Base-by-base conservation (phyloP, 352 stramenopile species). In the Phytopythium ostracodes region DNA sequence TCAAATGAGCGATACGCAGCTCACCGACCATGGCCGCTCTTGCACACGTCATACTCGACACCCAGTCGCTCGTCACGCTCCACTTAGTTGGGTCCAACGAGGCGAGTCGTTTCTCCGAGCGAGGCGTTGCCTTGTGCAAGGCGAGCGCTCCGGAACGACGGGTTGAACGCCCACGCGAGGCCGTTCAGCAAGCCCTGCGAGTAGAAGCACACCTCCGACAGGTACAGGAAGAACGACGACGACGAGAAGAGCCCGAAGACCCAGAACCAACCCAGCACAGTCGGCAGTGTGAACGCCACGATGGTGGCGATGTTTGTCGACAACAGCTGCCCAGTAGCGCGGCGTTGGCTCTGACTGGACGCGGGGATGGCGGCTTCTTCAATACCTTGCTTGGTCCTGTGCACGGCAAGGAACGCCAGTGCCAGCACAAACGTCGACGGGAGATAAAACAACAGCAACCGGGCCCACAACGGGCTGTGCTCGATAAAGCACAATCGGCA, bases 201-300 rank as follows among this genome's bases (percentile, higher is more conserved):
- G 56, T 89, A 87, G 62, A 89, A 87, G 43, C 74, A 87, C 31
- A 84, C 17, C 62, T 89, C 80, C 33, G 75, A 83, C 53, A 85
- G 17, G 55, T 89, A 89, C 18, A 88, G 63, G 38, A 67, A 67
- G 40, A 79, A 66, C 12, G 66, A 75, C 25, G 71, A 74, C 18
- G 66, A 79, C 36, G 75, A 54, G 62, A 70, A 74, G 27, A 52
- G 56, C 5, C 71, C 71, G 33, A 79, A 71, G 7, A 67, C 49
- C 33, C 75, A 70, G n/a, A 81, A 56, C 73, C 67, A 75, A 12
- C 77, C 77, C 20, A 86, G 66, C 12, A 84, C 20, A 9, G 71
- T 84, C 36, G 80, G 80, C 20, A 87, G 59, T 33, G 79, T 62
- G 33, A 76, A 74, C 10, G 65, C 67, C 9, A 72, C 64, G 36